These are phyloP conservation scores for Phytophthora melonis DNA, from an alignment of 352 stramenopile genomes.

Conservation along the genomic window DNA sequence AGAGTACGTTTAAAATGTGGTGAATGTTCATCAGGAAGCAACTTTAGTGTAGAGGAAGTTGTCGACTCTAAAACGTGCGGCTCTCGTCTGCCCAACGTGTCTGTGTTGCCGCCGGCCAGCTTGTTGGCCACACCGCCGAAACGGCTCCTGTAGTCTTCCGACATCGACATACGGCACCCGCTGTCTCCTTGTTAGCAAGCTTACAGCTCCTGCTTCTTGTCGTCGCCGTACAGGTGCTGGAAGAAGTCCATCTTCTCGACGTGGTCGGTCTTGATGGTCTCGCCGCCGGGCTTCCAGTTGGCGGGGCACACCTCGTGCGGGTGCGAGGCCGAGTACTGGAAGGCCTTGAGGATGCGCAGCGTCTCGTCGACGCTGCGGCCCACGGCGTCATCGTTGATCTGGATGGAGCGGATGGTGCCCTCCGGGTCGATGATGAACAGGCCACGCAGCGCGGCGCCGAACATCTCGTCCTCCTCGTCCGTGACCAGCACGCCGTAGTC, in stretches of 20 bases:
- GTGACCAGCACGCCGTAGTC: conserved; percentile 89
- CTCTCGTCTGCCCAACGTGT: neutral
- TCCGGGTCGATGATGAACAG: conserved; percentile 90
- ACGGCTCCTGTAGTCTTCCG: neutral
- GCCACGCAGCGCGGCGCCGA: conserved; percentile 74
- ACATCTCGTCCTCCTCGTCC: conserved; percentile 84
- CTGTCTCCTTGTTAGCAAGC: neutral
- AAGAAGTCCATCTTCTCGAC: conserved; percentile 87
- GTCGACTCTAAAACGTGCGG: neutral
- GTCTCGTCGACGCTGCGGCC: conserved; percentile 87
- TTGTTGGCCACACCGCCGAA: neutral
- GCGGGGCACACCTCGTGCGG: conserved; percentile 87
- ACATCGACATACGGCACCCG: no score
- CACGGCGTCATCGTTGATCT: conserved; percentile 88
- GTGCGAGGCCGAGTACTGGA: conserved; percentile 80
- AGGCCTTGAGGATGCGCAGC: conserved; percentile 86
- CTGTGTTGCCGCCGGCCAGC: neutral
- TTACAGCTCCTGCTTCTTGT: conserved; percentile 69
- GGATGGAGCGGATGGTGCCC: conserved; percentile 84
- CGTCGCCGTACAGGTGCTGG: conserved; percentile 80
- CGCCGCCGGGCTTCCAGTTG: conserved; percentile 85
- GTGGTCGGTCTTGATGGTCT: conserved; percentile 90
- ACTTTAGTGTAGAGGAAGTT: neutral
- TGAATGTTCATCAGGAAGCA: neutral
- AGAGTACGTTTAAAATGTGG: neutral